A percentile compares a stretch with the other conserved stretches of the same genome.
phyloP scores from a whole-genome alignment of 139 green algal species.

The Chlorella sp. region DNA sequence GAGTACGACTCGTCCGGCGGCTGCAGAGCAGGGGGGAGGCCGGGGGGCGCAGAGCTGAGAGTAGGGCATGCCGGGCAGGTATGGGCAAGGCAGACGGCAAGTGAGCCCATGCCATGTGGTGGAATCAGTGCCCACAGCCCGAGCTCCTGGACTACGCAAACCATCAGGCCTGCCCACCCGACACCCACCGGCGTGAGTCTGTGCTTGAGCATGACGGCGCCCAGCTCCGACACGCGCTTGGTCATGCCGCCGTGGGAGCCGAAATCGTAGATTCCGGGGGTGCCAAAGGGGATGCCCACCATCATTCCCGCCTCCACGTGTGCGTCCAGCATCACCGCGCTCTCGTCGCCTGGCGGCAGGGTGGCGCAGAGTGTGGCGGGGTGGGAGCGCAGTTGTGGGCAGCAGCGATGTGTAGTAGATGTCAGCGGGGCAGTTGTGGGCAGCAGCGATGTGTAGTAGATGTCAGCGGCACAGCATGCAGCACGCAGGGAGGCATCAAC shows the following conservation, averaged over 20 bases:
- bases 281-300: slow-evolving; percentile 90
- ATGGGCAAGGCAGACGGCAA: too few relatives aligned
- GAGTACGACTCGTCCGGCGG: slow-evolving; percentile 95
- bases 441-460: neutral
- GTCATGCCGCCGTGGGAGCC: slow-evolving; percentile 32
- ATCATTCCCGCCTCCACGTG: slow-evolving; percentile 91
- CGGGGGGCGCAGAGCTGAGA: neutral
- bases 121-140: too few relatives aligned
- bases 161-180: neutral
- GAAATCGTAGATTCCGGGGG: slow-evolving; percentile 85
- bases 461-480: neutral
- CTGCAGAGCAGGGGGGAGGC: neutral
- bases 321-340: slow-evolving; percentile 87
- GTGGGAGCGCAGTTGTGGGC: neutral
- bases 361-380: neutral
- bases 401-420: neutral
- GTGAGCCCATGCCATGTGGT: too few relatives aligned
- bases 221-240: slow-evolving; percentile 73
- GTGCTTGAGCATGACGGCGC: slow-evolving; percentile 90
- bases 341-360: slow-evolving; percentile 78
- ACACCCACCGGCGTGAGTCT: slow-evolving; percentile 73
- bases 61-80: too few relatives aligned
- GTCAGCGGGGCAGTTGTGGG: neutral
- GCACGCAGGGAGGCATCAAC: too few relatives aligned
- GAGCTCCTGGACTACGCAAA: too few relatives aligned